Conservation (phyloP, 768 basidiomycete species). For the Albatrellus ellisii region DNA sequence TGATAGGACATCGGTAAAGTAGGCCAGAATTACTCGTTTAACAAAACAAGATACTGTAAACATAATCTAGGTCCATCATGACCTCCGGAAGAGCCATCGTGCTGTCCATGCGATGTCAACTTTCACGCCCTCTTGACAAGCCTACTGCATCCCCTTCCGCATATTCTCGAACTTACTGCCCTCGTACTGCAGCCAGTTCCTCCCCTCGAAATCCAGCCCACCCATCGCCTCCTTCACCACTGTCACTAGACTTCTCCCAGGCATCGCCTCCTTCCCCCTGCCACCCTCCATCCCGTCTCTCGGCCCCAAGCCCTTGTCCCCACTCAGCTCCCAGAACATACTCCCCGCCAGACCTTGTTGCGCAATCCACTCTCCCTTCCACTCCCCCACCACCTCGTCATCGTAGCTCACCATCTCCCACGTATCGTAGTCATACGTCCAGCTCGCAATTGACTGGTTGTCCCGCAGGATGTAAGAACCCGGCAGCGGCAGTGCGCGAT, state of each 20-base stretch:
- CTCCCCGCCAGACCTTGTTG: conserved; percentile 72
- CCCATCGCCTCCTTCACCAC: conserved; percentile 40
- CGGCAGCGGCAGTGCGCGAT: conserved; percentile 75
- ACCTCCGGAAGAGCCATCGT: no score
- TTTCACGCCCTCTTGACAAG: not conserved
- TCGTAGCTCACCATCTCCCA: conserved; percentile 82
- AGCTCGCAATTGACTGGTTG: conserved; percentile 58
- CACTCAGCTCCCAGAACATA: conserved; percentile 92
- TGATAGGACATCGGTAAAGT: no score
- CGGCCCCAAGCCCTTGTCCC: conserved; percentile 58
- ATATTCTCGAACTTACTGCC: conserved; percentile 73
- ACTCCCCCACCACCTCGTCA: conserved; percentile 46
- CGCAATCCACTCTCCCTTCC: conserved; percentile 76
- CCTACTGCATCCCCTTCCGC: conserved; percentile 43
- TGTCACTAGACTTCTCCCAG: conserved; percentile 56
- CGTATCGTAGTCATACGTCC: conserved; percentile 63
- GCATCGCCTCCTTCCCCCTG: conserved; percentile 59
- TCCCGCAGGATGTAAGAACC: conserved; percentile 57
- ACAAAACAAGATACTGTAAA: no score
- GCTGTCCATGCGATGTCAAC: no score
- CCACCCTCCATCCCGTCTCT: conserved; percentile 68
- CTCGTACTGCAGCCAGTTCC: conserved; percentile 78
- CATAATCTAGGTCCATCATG: no score
- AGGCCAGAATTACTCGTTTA: no score
- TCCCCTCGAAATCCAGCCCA: conserved; percentile 11